Evolutionary conservation across 805 yeast species (phyloP).

Genomic region (Candida mattraensis): DNA sequence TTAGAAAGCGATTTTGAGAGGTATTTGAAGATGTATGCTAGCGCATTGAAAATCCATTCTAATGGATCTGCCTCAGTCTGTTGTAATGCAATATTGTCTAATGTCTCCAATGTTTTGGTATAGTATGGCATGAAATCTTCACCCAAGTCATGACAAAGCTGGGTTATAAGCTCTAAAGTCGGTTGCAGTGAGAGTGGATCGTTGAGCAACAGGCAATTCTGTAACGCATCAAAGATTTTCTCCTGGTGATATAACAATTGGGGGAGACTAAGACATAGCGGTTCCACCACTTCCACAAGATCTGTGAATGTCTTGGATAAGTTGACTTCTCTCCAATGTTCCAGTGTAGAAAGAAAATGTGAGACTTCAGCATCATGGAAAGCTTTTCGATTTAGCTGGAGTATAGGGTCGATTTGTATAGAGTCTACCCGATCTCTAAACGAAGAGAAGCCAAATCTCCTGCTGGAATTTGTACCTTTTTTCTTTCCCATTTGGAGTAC

Average conservation of each 20-base stretch:
- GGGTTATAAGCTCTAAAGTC: slow-evolving; percentile 73
- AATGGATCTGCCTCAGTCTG: slow-evolving; percentile 60
- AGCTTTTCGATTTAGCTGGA: slow-evolving; percentile 54
- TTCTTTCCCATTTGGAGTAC: slow-evolving; percentile 34
- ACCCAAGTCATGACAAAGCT: slow-evolving; percentile 89
- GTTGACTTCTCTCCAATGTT: slow-evolving; percentile 88
- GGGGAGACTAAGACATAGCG: slow-evolving; percentile 67
- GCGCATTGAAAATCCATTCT: slow-evolving; percentile 80
- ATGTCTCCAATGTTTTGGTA: slow-evolving; percentile 46
- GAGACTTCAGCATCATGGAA: slow-evolving; percentile 74
- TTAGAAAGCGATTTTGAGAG: slow-evolving; percentile 61
- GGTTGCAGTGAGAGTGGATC: slow-evolving; percentile 81
- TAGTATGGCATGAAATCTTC: slow-evolving; percentile 80
- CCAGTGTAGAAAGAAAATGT: slow-evolving; percentile 73
- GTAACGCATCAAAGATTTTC: slow-evolving; percentile 46
- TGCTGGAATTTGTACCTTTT: slow-evolving; percentile 53
- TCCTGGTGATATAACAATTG: slow-evolving; percentile 73
- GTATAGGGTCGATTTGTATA: slow-evolving; percentile 72
- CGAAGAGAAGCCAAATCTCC: slow-evolving; percentile 65
- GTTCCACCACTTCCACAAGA: slow-evolving; percentile 56
- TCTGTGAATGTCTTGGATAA: slow-evolving; percentile 68
- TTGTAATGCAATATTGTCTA: slow-evolving; percentile 48
- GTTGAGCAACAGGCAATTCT: slow-evolving; percentile 47
- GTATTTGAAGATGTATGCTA: slow-evolving; percentile 90
- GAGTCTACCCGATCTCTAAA: slow-evolving; percentile 84